Percentiles rank a stretch among this genome's conserved stretches.
These are phyloP conservation scores for Coemansia sp. DNA, from an alignment of 192 early-diverging fungal genomes.

Conservation along the genomic window DNA sequence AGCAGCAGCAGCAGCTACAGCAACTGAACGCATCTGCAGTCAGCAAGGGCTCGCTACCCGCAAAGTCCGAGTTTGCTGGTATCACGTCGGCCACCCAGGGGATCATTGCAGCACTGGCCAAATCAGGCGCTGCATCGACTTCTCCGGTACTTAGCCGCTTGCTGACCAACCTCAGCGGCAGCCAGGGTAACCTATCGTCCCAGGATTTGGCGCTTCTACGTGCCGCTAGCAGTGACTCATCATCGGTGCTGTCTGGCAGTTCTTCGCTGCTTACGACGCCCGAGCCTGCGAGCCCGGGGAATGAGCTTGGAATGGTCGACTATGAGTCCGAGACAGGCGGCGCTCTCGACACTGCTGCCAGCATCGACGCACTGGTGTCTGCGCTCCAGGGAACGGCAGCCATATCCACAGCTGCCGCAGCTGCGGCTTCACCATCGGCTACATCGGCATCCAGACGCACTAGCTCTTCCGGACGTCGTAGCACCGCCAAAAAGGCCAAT, in stretches of 20 bases:
- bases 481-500: not conserved
- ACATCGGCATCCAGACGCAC: not conserved
- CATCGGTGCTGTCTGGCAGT: not conserved
- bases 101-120: slow-evolving; percentile 29
- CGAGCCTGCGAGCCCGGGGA: slow-evolving; percentile 30
- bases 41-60: slow-evolving; percentile 16
- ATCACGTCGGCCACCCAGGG: slow-evolving; percentile 22
- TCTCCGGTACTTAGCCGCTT: slow-evolving; percentile 26
- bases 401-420: slow-evolving; percentile 8
- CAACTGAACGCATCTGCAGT: not conserved
- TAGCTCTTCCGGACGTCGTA: not conserved
- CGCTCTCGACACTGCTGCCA: slow-evolving; percentile 33
- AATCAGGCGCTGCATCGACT: slow-evolving; percentile 9
- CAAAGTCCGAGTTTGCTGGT: slow-evolving; percentile 19
- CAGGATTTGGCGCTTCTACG: slow-evolving; percentile 45
- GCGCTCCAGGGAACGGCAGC: slow-evolving; percentile 44
- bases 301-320: slow-evolving; percentile 9
- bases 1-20: slow-evolving; percentile 19
- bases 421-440: not conserved
- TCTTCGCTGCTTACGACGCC: slow-evolving; percentile 16
- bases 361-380: slow-evolving; percentile 36
- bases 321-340: slow-evolving; percentile 1
- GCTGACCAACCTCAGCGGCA: slow-evolving; percentile 30
- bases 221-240: slow-evolving; percentile 6
- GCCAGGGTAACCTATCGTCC: slow-evolving; percentile 35